Evolutionary conservation across 352 stramenopile species (phyloP).

Genomic region (Pythium folliculosum): DNA sequence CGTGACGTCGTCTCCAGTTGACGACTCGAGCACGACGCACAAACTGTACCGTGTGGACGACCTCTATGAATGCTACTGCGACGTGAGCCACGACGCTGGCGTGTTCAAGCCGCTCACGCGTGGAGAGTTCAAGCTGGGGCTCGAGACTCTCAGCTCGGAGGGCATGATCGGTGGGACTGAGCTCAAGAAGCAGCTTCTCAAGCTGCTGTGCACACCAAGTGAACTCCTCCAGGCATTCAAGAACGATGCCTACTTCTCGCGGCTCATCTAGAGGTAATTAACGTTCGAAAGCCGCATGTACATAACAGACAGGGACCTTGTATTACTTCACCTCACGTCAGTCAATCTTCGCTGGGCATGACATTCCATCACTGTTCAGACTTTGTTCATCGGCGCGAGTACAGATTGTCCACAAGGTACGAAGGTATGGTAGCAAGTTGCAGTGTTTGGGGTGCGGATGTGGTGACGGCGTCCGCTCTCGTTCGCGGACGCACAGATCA

Average conservation of each 20-base stretch:
- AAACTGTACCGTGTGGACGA: constrained; percentile 59
- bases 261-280: constrained; percentile 46
- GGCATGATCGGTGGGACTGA: constrained; percentile 57
- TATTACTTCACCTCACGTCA: background rate
- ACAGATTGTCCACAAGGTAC: background rate
- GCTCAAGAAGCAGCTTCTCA: constrained; percentile 75
- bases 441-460: background rate
- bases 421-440: background rate
- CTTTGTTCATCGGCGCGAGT: background rate
- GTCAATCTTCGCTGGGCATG: background rate
- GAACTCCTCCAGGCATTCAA: constrained; percentile 74
- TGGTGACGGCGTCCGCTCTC: constrained; percentile 20
- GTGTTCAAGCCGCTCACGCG: constrained; percentile 62
- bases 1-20: background rate
- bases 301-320: constrained; percentile 7
- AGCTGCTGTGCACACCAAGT: constrained; percentile 67
- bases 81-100: constrained; percentile 63
- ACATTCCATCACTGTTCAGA: too few relatives aligned
- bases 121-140: constrained; percentile 64
- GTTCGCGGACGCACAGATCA: constrained; percentile 11
- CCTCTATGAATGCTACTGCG: constrained; percentile 70
- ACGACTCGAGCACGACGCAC: constrained; percentile 5
- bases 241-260: constrained; percentile 73
- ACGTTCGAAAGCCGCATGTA: background rate
- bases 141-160: constrained; percentile 73